These are phyloP conservation scores for Alternaria novae-zelandiae DNA, from an alignment of 2,329 filamentous ascomycete genomes.

Conservation along the genomic window DNA sequence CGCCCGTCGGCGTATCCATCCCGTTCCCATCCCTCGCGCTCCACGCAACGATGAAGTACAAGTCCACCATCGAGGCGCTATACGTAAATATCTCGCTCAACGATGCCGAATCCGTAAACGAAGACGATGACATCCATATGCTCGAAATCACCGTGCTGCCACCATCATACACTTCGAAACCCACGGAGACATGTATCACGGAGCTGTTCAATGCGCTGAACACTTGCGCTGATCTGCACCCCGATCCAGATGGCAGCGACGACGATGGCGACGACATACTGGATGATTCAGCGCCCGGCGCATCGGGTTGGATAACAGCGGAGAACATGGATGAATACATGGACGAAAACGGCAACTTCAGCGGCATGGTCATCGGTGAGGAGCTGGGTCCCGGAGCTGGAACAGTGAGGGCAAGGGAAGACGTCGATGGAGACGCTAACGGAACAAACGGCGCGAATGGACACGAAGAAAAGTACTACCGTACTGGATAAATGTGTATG, in stretches of 20 bases:
- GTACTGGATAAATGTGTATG: constrained; percentile 34
- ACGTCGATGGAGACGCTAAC: constrained; percentile 35
- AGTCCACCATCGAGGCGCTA: constrained; percentile 40
- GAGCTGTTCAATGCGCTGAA: constrained; percentile 74
- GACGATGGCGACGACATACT: constrained; percentile 60
- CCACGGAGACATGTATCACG: constrained; percentile 45
- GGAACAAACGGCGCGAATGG: constrained; percentile 30
- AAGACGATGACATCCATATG: constrained; percentile 69
- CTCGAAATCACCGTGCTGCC: constrained; percentile 73
- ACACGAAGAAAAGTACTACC: constrained; percentile 47
- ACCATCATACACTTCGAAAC: constrained; percentile 29
- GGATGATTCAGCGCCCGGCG: constrained; percentile 69
- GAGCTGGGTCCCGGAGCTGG: constrained; percentile 48
- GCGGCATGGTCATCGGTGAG: constrained; percentile 35
- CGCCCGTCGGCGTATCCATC: constrained; percentile 68
- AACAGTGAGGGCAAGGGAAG: constrained; percentile 44
- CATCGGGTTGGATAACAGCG: constrained; percentile 85
- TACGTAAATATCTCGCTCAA: constrained; percentile 53
- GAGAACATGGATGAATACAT: constrained; percentile 83
- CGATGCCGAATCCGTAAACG: constrained; percentile 60
- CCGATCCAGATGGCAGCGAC: constrained; percentile 68
- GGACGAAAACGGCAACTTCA: constrained; percentile 50
- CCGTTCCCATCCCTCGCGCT: constrained; percentile 77
- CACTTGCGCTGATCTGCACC: constrained; percentile 76
- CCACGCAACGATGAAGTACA: constrained; percentile 72